phyloP scores from a whole-genome alignment of 1,284 basidiomycete genomes.

The Rhodotorula mucilaginosa region DNA sequence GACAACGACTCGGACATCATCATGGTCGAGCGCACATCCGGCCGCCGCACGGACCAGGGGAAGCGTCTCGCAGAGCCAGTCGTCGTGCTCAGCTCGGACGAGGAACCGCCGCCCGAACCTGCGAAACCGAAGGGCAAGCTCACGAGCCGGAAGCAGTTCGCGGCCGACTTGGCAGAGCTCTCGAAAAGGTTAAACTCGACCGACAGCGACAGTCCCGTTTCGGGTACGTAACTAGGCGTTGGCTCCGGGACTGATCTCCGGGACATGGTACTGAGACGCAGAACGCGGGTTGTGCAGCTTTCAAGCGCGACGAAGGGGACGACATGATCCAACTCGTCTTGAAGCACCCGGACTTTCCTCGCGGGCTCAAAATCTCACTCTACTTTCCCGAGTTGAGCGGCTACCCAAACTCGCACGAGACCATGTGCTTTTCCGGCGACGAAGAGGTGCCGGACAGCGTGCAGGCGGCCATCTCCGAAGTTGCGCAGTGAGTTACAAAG shows the following conservation, averaged over 20 bases:
- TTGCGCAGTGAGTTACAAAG: slow-evolving; percentile 21
- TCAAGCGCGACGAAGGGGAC: slow-evolving; percentile 32
- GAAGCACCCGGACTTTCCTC: slow-evolving; percentile 7
- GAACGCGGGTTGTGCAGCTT: slow-evolving; percentile 10
- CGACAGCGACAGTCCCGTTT: not conserved
- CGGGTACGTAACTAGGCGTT: not conserved
- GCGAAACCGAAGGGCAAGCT: slow-evolving; percentile 30
- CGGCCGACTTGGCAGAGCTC: slow-evolving; percentile 13
- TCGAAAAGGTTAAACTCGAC: not conserved
- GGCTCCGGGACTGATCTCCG: too few species aligned
- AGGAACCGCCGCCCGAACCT: not conserved
- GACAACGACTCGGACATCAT: slow-evolving; percentile 10
- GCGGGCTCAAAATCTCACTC: slow-evolving; percentile 26
- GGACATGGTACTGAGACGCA: too few species aligned
- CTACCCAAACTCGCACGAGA: slow-evolving; percentile 30
- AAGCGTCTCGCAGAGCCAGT: not conserved
- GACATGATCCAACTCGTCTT: slow-evolving; percentile 30
- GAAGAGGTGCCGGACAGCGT: slow-evolving; percentile 17
- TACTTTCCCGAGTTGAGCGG: slow-evolving; percentile 35
- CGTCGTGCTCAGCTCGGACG: not conserved
- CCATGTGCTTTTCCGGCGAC: slow-evolving; percentile 32
- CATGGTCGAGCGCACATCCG: not conserved
- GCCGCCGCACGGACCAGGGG: not conserved
- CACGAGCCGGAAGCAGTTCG: slow-evolving; percentile 35
- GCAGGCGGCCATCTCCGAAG: slow-evolving; percentile 23